Conservation (phyloP, 2,329 filamentous ascomycete genomes). For the Sporothrix globosa region DNA sequence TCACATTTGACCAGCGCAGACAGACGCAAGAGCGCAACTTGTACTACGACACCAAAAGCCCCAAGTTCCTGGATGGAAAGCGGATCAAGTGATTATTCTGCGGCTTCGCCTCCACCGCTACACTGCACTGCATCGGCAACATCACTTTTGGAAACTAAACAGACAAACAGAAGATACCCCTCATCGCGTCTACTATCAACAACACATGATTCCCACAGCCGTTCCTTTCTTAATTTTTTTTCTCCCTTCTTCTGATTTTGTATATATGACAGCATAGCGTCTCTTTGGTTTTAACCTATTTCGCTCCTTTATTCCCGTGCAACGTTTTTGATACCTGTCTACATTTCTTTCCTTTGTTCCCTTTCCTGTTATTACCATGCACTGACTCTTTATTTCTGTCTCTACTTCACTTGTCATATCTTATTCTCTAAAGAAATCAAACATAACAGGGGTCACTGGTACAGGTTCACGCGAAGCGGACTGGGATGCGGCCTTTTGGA, state of each 20-base stretch:
- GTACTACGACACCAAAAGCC: constrained; percentile 56
- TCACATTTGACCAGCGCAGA: constrained; percentile 61
- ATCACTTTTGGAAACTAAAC: constrained; percentile 14
- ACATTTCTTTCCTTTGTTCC: background rate
- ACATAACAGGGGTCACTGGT: constrained; percentile 1
- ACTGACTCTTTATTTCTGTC: background rate
- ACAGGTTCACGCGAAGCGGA: background rate
- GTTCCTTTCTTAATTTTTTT: background rate
- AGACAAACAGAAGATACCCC: constrained; percentile 20
- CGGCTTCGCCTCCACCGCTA: background rate
- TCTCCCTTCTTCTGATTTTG: constrained; percentile 14
- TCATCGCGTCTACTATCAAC: constrained; percentile 5
- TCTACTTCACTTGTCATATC: constrained; percentile 21
- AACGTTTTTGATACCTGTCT: constrained; percentile 15
- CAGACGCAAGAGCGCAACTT: constrained; percentile 50
- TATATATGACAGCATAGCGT: constrained; percentile 36
- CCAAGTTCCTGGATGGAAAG: constrained; percentile 61
- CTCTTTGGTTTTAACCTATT: constrained; percentile 5
- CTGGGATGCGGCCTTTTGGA: background rate
- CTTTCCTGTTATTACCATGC: background rate
- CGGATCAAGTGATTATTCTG: constrained; percentile 44
- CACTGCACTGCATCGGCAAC: background rate
- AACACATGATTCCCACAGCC: constrained; percentile 23
- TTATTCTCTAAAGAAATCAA: constrained; percentile 26
- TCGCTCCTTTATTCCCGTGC: constrained; percentile 13